phyloP scores from a whole-genome alignment of 2,329 filamentous ascomycete species.

The Colletotrichum melonis region DNA sequence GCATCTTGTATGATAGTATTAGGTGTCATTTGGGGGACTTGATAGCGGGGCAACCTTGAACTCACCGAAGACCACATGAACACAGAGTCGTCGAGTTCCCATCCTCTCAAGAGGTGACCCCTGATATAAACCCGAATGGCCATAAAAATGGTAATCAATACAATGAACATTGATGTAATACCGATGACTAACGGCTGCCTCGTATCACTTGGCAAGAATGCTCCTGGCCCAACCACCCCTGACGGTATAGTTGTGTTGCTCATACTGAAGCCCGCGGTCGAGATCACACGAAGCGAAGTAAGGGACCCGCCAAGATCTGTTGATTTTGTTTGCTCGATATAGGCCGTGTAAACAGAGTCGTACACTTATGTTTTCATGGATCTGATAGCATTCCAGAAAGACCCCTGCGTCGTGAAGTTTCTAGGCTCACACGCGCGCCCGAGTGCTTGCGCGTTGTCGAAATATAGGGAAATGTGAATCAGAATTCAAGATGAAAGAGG shows the following conservation, averaged over 20 bases:
- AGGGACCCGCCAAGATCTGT: neutral
- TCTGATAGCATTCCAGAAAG: neutral
- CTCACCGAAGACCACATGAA: constrained; percentile 5
- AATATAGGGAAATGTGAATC: neutral
- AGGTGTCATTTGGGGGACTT: neutral
- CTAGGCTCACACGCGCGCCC: neutral
- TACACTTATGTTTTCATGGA: neutral
- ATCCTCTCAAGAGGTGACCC: constrained; percentile 38
- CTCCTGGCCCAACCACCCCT: neutral
- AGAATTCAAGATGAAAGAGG: neutral
- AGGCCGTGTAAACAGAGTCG: neutral
- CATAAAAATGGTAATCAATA: neutral
- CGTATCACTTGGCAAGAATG: neutral
- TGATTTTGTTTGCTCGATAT: neutral
- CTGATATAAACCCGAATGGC: constrained; percentile 37
- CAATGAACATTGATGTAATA: neutral
- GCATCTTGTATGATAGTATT: neutral
- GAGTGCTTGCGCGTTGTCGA: neutral
- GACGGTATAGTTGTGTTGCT: neutral
- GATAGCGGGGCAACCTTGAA: neutral
- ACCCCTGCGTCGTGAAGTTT: neutral
- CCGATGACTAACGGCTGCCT: neutral
- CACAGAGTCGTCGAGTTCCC: constrained; percentile 40
- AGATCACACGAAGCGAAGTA: neutral
- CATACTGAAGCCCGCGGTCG: neutral